Evolutionary conservation across 805 yeast species (phyloP).

Genomic region (Yarrowia osloensis): DNA sequence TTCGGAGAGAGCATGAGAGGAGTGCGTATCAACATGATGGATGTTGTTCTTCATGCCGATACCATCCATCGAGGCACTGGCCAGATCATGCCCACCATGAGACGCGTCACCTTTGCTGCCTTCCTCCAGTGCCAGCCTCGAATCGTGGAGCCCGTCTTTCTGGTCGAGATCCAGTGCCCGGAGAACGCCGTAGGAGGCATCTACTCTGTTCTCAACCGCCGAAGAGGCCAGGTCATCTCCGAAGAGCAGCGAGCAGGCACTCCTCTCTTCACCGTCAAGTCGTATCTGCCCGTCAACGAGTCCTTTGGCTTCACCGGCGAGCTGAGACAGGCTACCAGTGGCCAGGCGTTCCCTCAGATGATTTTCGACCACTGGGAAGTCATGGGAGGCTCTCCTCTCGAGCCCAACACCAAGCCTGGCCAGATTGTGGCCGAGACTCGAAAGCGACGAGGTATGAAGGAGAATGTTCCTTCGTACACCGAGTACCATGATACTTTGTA

Average conservation of each 20-base stretch:
- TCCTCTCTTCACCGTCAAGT: slow-evolving; percentile 99
- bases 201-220: slow-evolving; percentile 96
- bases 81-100: slow-evolving; percentile 99
- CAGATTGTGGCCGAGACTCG: slow-evolving; percentile 67
- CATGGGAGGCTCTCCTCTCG: slow-evolving; percentile 89
- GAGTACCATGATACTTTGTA: slow-evolving; percentile 66
- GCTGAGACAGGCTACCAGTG: slow-evolving; percentile 99
- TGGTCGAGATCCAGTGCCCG: slow-evolving; percentile 99
- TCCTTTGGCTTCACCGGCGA: slow-evolving; percentile 99
- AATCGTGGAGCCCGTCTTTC: slow-evolving; percentile 98
- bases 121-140: slow-evolving; percentile 97
- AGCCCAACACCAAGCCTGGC: slow-evolving; percentile 74
- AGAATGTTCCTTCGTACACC: slow-evolving; percentile 96
- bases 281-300: slow-evolving; percentile 99
- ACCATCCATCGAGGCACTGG: slow-evolving; percentile 99
- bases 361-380: slow-evolving; percentile 98
- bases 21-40: slow-evolving; percentile 95
- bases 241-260: slow-evolving; percentile 99
- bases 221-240: slow-evolving; percentile 77
- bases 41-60: slow-evolving; percentile 99
- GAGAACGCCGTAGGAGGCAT: slow-evolving; percentile 99
- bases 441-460: slow-evolving; percentile 96
- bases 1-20: slow-evolving; percentile 96
- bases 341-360: slow-evolving; percentile 99
- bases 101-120: slow-evolving; percentile 99